phyloP scores from a whole-genome alignment of 2,329 filamentous ascomycete species.

The Allantophomopsis cytisporea region DNA sequence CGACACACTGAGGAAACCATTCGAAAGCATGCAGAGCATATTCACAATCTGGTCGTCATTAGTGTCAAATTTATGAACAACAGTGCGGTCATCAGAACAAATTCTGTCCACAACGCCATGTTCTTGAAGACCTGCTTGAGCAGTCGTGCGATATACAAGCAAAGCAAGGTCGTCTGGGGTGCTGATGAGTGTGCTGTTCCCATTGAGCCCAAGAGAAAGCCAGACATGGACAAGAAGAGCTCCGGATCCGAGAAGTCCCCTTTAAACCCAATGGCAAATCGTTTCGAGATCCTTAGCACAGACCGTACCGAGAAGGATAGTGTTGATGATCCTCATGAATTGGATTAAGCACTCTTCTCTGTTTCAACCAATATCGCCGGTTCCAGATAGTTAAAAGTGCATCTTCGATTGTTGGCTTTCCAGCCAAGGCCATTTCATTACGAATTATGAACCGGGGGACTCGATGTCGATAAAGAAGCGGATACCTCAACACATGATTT shows the following conservation, averaged over 20 bases:
- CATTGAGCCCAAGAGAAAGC: too few species aligned
- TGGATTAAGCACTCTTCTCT: slow-evolving; percentile 4
- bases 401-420: too few species aligned
- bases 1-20: slow-evolving; percentile 50
- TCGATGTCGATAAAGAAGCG: too few species aligned
- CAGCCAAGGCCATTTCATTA: too few species aligned
- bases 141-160: slow-evolving; percentile 53
- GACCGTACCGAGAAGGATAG: slow-evolving; percentile 24
- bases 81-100: slow-evolving; percentile 58
- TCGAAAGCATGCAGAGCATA: slow-evolving; percentile 66
- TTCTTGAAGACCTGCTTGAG: slow-evolving; percentile 72
- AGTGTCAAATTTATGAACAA: slow-evolving; percentile 42
- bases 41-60: slow-evolving; percentile 64
- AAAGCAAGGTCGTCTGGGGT: slow-evolving; percentile 56
- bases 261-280: slow-evolving; percentile 31
- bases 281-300: slow-evolving; percentile 45
- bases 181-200: slow-evolving; percentile 52
- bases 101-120: slow-evolving; percentile 63
- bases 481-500: too few species aligned
- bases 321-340: slow-evolving; percentile 10
- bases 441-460: too few species aligned
- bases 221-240: too few species aligned
- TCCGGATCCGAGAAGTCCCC: slow-evolving; percentile 20
- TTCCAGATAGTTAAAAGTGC: too few species aligned
- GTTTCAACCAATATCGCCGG: background rate